phyloP scores from a whole-genome alignment of 768 basidiomycete genomes.

The Xerocomus spinulosus region DNA sequence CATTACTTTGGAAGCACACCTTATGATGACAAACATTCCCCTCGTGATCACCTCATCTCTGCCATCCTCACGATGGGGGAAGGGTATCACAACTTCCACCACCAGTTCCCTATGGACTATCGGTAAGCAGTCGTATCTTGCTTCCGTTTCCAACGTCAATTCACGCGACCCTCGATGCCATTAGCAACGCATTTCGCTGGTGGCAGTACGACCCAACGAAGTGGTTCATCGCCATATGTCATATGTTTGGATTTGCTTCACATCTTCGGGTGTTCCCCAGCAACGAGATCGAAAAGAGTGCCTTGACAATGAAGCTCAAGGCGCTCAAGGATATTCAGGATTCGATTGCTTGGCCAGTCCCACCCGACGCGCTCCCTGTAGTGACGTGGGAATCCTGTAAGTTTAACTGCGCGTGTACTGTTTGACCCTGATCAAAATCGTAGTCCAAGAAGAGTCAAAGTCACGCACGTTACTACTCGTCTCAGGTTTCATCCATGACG shows the following conservation, averaged over 20 bases:
- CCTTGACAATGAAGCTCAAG: conserved; percentile 80
- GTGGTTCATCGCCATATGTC: conserved; percentile 74
- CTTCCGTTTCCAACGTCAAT: neutral
- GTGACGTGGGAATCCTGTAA: conserved; percentile 79
- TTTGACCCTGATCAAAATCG: neutral
- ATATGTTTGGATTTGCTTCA: conserved; percentile 63
- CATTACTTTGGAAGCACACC: conserved; percentile 79
- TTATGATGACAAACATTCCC: conserved; percentile 76
- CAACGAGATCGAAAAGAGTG: conserved; percentile 83
- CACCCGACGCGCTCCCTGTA: conserved; percentile 59
- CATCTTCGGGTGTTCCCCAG: conserved; percentile 82
- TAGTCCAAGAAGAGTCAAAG: conserved; percentile 67
- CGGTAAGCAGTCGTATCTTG: conserved; percentile 7
- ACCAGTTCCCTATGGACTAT: conserved; percentile 82
- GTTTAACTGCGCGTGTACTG: conserved; percentile 24
- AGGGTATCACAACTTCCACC: conserved; percentile 74
- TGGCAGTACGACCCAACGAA: conserved; percentile 70
- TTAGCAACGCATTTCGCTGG: conserved; percentile 68
- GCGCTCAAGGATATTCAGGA: conserved; percentile 62
- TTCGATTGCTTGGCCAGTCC: conserved; percentile 55
- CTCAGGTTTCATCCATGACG: conserved; percentile 86
- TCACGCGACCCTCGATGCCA: conserved; percentile 4
- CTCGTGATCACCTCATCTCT: conserved; percentile 75
- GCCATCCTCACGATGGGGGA: conserved; percentile 76
- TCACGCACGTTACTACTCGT: conserved; percentile 64